Evolutionary conservation across 352 stramenopile species (phyloP).

Genomic region (Thraustotheca clavata): DNA sequence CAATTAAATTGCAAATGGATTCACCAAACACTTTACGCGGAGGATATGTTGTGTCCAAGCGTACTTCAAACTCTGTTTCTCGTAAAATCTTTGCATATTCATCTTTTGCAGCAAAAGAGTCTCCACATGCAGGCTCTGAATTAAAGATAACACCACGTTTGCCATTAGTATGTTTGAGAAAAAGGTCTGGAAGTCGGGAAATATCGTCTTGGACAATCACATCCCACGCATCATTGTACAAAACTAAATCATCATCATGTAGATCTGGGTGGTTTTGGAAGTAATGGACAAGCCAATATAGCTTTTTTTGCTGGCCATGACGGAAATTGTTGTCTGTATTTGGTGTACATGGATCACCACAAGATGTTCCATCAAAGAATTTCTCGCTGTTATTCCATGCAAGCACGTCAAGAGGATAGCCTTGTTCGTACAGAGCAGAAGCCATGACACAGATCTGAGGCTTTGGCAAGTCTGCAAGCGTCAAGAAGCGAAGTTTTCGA

Average conservation of each 20-base stretch:
- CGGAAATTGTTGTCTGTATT: slow-evolving; percentile 13
- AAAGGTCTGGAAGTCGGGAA: neutral
- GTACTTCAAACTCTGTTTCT: neutral
- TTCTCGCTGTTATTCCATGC: slow-evolving; percentile 12
- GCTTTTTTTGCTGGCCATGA: slow-evolving; percentile 14
- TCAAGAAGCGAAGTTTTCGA: neutral
- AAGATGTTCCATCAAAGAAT: slow-evolving; percentile 20
- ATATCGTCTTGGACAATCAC: slow-evolving; percentile 3
- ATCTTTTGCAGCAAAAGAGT: slow-evolving; percentile 1
- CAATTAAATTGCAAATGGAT: slow-evolving; percentile 6
- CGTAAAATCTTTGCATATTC: slow-evolving; percentile 11
- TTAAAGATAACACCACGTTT: slow-evolving; percentile 18
- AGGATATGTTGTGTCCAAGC: neutral
- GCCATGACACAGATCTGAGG: slow-evolving; percentile 2
- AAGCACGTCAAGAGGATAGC: slow-evolving; percentile 2
- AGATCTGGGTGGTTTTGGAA: slow-evolving; percentile 1
- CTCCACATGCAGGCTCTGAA: slow-evolving; percentile 11
- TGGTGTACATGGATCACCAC: neutral
- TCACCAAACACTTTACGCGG: neutral
- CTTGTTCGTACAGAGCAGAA: neutral
- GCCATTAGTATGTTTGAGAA: neutral
- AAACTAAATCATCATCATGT: slow-evolving; percentile 16
- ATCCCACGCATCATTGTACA: slow-evolving; percentile 18
- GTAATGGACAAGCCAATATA: slow-evolving; percentile 16
- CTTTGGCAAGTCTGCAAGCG: neutral